A percentile compares a stretch with the other conserved stretches of the same genome.
Conservation (phyloP, 345 rosid species). For the Lumnitzera racemosa region DNA sequence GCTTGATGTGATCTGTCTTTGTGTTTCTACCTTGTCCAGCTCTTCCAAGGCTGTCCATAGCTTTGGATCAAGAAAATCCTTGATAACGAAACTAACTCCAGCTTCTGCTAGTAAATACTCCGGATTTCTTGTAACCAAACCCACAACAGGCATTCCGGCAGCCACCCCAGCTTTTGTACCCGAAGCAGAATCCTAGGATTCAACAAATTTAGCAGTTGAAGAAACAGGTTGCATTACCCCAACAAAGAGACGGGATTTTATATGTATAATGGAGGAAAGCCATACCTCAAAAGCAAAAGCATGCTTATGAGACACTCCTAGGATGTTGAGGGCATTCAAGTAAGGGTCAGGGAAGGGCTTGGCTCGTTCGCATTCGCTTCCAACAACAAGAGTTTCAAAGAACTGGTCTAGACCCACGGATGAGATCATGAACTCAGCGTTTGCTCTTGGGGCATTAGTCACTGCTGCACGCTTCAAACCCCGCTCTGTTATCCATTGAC, state of each 20-base stretch:
- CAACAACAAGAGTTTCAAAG: slow-evolving; percentile 24
- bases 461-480: slow-evolving; percentile 36
- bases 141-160: slow-evolving; percentile 37
- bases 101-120: slow-evolving; percentile 20
- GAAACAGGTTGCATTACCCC: background rate
- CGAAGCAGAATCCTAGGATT: slow-evolving; percentile 28
- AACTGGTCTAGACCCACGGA: slow-evolving; percentile 23
- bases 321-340: slow-evolving; percentile 25
- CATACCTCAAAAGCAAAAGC: slow-evolving; percentile 32
- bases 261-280: background rate
- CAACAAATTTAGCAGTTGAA: background rate
- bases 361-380: slow-evolving; percentile 27
- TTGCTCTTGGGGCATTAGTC: slow-evolving; percentile 35
- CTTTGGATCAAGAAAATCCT: slow-evolving; percentile 23
- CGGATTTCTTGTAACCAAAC: slow-evolving; percentile 25
- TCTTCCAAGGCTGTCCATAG: slow-evolving; percentile 25
- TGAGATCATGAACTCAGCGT: slow-evolving; percentile 26
- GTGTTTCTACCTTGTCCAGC: slow-evolving; percentile 1
- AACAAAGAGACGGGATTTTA: background rate
- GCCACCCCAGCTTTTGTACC: slow-evolving; percentile 38
- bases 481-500: slow-evolving; percentile 28
- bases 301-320: slow-evolving; percentile 28
- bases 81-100: slow-evolving; percentile 20
- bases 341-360: slow-evolving; percentile 39
- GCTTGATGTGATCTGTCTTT: background rate